Evolutionary conservation across 176 grass and related monocot species (phyloP).

Genomic region (Aegilops sharonensis): DNA sequence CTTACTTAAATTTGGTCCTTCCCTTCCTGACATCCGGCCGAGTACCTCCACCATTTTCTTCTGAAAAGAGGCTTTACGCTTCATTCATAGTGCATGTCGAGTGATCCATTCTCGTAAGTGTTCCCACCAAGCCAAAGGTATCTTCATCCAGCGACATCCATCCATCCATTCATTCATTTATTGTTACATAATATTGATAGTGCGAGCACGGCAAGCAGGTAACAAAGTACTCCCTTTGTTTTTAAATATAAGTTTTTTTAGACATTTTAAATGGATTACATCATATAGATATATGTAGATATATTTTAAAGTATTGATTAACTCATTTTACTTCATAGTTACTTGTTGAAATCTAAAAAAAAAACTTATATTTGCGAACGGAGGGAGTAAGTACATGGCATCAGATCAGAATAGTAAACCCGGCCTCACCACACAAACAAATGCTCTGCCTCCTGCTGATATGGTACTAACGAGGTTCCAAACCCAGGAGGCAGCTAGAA

Average conservation of each 20-base stretch:
- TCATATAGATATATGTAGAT: too few relatives aligned
- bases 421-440: too few relatives aligned
- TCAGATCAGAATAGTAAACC: too few relatives aligned
- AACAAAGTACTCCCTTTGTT: too few relatives aligned
- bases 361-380: too few relatives aligned
- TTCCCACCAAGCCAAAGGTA: neutral
- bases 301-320: too few relatives aligned
- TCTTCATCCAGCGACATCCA: neutral
- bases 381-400: too few relatives aligned
- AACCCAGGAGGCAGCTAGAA: neutral
- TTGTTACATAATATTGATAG: neutral
- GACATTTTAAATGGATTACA: too few relatives aligned
- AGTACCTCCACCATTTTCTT: neutral
- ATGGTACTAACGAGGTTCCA: neutral
- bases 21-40: neutral
- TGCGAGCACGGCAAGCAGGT: too few relatives aligned
- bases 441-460: neutral
- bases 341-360: too few relatives aligned
- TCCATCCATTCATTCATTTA: neutral
- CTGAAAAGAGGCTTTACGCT: conserved; percentile 1
- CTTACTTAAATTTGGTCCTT: neutral
- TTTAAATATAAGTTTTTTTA: too few relatives aligned
- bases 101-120: neutral
- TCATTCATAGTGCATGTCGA: neutral
- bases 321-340: too few relatives aligned